A percentile compares a stretch with the other conserved stretches of the same genome.
Conservation (phyloP, 2,329 filamentous ascomycete species). For the Penicillium rolfsii region DNA sequence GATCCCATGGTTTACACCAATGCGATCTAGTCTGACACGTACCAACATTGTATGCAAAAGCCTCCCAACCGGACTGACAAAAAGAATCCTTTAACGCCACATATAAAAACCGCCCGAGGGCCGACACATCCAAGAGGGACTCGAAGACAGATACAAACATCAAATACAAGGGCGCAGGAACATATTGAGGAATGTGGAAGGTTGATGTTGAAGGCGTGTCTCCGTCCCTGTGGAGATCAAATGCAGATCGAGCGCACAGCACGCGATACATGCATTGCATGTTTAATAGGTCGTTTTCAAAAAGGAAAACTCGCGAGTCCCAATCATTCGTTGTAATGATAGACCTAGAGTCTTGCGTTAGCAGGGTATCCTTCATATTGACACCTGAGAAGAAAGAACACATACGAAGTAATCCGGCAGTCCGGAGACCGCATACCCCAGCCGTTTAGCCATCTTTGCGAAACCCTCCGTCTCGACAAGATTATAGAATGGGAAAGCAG, state of each 20-base stretch:
- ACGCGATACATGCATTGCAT: slow-evolving; percentile 14
- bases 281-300: not conserved
- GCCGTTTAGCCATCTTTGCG: slow-evolving; percentile 88
- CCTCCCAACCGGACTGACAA: not conserved
- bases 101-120: not conserved
- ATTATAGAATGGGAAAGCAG: slow-evolving; percentile 93
- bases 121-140: not conserved
- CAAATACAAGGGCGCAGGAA: not conserved
- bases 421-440: slow-evolving; percentile 86
- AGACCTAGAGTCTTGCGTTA: slow-evolving; percentile 62
- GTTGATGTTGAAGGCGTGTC: not conserved
- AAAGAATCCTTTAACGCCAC: not conserved
- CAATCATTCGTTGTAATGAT: slow-evolving; percentile 82
- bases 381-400: slow-evolving; percentile 5
- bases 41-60: not conserved
- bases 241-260: slow-evolving; percentile 19
- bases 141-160: not conserved
- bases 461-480: slow-evolving; percentile 98
- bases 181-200: slow-evolving; percentile 7
- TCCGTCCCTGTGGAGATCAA: not conserved
- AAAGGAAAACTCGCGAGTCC: not conserved
- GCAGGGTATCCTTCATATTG: slow-evolving; percentile 7
- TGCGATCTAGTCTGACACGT: not conserved
- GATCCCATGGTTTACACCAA: not conserved
- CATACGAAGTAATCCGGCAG: slow-evolving; percentile 93